phyloP scores from a whole-genome alignment of 345 rosid genomes.

The Turnera subulata region DNA sequence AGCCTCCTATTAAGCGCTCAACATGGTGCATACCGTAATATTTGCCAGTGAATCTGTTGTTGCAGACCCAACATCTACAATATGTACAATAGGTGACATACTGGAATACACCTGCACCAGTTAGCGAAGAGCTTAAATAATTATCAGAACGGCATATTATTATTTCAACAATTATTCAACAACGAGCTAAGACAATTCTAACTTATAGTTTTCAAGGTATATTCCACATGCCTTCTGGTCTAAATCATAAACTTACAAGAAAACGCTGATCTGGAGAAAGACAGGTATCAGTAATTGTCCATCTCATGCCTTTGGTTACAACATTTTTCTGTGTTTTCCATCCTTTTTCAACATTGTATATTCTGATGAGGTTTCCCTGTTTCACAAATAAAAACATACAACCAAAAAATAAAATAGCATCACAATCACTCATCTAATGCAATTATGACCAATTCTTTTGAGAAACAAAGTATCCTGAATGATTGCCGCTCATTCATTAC shows the following conservation, averaged over 20 bases:
- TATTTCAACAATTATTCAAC: too few relatives aligned
- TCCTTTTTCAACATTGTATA: slow-evolving; percentile 55
- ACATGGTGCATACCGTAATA: slow-evolving; percentile 43
- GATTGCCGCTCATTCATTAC: background rate
- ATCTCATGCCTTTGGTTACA: slow-evolving; percentile 43
- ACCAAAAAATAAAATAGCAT: background rate
- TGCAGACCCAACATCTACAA: slow-evolving; percentile 49
- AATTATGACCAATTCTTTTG: background rate
- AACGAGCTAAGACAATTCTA: too few relatives aligned
- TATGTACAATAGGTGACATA: slow-evolving; percentile 52
- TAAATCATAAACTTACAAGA: slow-evolving; percentile 38
- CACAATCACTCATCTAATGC: background rate
- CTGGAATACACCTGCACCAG: slow-evolving; percentile 65
- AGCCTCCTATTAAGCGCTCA: too few relatives aligned
- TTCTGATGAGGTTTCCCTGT: slow-evolving; percentile 51
- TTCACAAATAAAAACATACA: slow-evolving; percentile 2
- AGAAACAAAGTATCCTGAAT: background rate
- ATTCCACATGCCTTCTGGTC: background rate
- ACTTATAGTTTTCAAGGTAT: background rate
- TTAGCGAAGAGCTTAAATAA: slow-evolving; percentile 7
- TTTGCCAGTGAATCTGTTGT: slow-evolving; percentile 52
- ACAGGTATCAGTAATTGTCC: slow-evolving; percentile 67
- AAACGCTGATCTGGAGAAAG: slow-evolving; percentile 59
- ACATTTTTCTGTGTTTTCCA: slow-evolving; percentile 61
- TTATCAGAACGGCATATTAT: background rate